A percentile compares a stretch with the other conserved stretches of the same genome.
phyloP scores from a whole-genome alignment of 2,329 filamentous ascomycete genomes.

The Karstenula rhodostoma region DNA sequence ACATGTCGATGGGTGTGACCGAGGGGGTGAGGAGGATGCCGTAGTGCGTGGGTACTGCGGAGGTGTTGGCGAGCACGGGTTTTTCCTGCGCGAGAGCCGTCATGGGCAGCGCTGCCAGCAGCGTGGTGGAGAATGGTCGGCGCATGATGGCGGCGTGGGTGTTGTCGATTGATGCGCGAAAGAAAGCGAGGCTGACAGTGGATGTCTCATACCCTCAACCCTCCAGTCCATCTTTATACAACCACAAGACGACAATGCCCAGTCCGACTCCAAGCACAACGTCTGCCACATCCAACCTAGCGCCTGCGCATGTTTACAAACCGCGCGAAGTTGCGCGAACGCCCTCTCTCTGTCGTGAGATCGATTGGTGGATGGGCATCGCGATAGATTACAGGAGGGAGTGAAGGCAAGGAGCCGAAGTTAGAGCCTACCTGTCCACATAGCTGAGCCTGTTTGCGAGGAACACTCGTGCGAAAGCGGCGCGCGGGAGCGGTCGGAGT shows the following conservation, averaged over 20 bases:
- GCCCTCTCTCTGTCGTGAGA: not conserved
- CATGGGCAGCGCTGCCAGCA: slow-evolving; percentile 11
- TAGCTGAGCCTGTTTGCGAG: slow-evolving; percentile 10
- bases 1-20: slow-evolving; percentile 30
- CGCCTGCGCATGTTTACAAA: slow-evolving; percentile 2
- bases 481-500: not conserved
- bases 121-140: slow-evolving; percentile 1
- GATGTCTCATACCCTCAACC: not conserved
- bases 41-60: slow-evolving; percentile 16
- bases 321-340: not conserved
- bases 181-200: not conserved
- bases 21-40: slow-evolving; percentile 31
- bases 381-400: slow-evolving; percentile 11
- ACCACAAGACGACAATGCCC: not conserved
- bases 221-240: slow-evolving; percentile 7
- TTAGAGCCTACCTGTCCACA: not conserved
- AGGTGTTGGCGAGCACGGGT: slow-evolving; percentile 14
- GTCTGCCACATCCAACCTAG: not conserved
- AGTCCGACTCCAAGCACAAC: not conserved
- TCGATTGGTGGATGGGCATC: slow-evolving; percentile 10
- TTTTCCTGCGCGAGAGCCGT: slow-evolving; percentile 6
- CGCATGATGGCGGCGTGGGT: slow-evolving; percentile 3
- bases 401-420: not conserved
- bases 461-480: slow-evolving; percentile 10
- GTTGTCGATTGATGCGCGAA: not conserved